Evolutionary conservation across 2,329 filamentous ascomycete genomes (phyloP), one percentile per base, ranked within the genome.

Genomic region (Eutypa lata): DNA sequence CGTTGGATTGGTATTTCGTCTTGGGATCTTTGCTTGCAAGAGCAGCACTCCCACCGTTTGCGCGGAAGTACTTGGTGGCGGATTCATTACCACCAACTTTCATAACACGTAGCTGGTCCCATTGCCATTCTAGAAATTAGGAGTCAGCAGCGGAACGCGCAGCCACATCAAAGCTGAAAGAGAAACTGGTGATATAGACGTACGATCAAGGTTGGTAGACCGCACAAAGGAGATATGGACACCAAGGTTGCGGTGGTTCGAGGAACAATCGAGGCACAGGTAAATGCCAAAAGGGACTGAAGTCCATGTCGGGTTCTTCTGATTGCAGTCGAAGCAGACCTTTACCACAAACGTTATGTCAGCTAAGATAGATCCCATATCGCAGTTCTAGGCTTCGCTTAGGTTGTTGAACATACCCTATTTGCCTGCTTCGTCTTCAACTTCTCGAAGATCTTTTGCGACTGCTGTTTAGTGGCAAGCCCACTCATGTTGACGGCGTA

Each of bases 201-300:
- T 89, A 97, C 93, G 91, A 73, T 99, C 94, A 72, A 99, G 89
- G 73, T 97, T 97, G 57, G 93, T 97, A 57, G 93, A 97, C 67
- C 94, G 89, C 66, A 99, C 94, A 79, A 99, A 99, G 64, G 93
- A 97, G 75, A 99, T 97, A 75, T 99, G 94, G 56, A 97, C 93
- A 73, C 94, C 94, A 66, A 99, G 86, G 73, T 97, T 97, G 65
- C 94, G 88, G 74, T 99, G 94, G 73, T 97, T 91, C 53, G 93
- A 89, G 42, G 93, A 97, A 77, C 94, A 99, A 76, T 99, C 94
- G 66, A 99, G 87, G 69, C 94, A 99, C 21, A 99, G 85, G 72
- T 97, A 99, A 71, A 99, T 97, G 68, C 90, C 94, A 60, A 99
- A 91, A 11, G 93, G 92, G 31, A 97, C 92, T 7, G 93, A 97